Evolutionary conservation across 306 rosid species (phyloP), one percentile per base, ranked within the genome.

Genomic region (Arachis stenosperma): DNA sequence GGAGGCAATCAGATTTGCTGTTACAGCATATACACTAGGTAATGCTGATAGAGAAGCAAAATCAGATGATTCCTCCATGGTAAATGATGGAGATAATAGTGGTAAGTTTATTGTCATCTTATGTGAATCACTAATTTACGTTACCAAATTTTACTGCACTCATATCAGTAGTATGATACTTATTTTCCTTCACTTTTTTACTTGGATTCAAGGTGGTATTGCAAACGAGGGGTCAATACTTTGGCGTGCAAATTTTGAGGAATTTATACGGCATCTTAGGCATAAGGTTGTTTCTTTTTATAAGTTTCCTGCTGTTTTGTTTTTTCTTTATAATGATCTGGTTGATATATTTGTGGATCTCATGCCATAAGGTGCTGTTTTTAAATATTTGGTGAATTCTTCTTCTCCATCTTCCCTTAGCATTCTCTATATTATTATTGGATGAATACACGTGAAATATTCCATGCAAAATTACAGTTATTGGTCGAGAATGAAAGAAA

Each of bases 161-260:
- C 27, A 22, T 22, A 22, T 22, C 27, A 22, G 27, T 22, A 83
- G 56, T 72, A 60, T 81, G 76, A 51, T 73, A 41, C 55, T 75
- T 66, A 75, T 52, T 9, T n/a, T 40, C 7, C 7, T 40, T 22
- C 27, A 5, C 3, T 47, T 47, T 47, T 11, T n/a, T 90, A 86
- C 13, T 66, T 69, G 83, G 55, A 47, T 55, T 30, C 71, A 9
- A n/a, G 75, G 37, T 69, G 80, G 72, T 65, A 82, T 84, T 61
- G 85, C 63, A 61, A 82, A 78, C 43, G 86, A 78, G 61, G 87
- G 80, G 73, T 52, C 56, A 64, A 71, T 66, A 77, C 88, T 83
- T 61, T 91, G 87, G 90, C 97, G 91, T 79, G 99, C 90, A 65
- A 94, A 91, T 85, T 94, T 91, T 78, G 97, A 88, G 83, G 97